Evolutionary conservation across 176 grass and related monocot species (phyloP), one percentile per base, ranked within the genome.

Genomic region (Dactylis glomerata): DNA sequence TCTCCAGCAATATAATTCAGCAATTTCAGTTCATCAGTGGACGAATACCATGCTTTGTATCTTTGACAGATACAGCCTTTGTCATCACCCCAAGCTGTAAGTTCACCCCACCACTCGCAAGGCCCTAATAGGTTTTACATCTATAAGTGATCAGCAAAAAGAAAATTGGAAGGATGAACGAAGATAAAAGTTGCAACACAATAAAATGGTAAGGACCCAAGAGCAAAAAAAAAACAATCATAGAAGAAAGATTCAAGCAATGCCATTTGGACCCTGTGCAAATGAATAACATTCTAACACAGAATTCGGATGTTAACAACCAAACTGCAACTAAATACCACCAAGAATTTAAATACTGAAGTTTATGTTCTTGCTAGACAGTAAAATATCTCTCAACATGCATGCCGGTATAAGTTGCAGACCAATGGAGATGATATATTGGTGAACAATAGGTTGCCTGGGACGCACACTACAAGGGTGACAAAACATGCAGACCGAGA

Each of bases 41-140:
- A 27, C 19, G 47, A 75, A 91, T 73, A 78, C 88, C 91, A 40
- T 95, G 69, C 23, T 81, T 64, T 52, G 91, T 87, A 30, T 49
- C 30, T 42, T 73, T 31, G 0, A 31, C 44, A 8, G 3, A 73
- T 24, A 73, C 44, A 73, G 44, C 70, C 46, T 93, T 68, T 44
- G 89, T 89, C 89, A 88, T 87, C 49, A 93, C 89, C 10, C 85
- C 87, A 90, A 95, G 85, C 62, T 95, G 87, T 20, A 95, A 92
- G 76, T 93, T 94, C 91, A 91, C 96, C 64, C 89, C 96, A 46
- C 93, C 93, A 54, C 93, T 94, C 77, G 90, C 88, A 76, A 96
- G 89, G 56, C 94, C 91, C 93, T 94, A 83, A 73, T 70, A 82
- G 17, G 17, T 47, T 80, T 57, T 5, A 23, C 22, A 83, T 57